Base-by-base conservation (phyloP, 257 asterid genomes). In the Salvia miltiorrhiza region DNA sequence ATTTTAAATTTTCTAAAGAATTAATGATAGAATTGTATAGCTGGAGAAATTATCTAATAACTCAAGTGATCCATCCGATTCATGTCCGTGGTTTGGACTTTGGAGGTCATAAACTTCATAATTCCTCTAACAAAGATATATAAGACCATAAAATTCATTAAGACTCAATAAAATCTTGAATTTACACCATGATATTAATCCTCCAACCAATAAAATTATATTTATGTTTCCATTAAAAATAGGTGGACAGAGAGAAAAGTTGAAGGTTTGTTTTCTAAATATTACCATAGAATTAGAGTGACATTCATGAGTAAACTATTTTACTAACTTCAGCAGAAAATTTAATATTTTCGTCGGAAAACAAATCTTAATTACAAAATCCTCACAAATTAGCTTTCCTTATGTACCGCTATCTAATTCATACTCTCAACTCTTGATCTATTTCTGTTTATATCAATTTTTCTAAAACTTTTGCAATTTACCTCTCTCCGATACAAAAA, bases 361-460 rank as follows among this genome's bases (percentile, higher is more conserved):
- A 47, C 20, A n/a, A 53, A 52, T 69, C 48, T 11, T 50, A 54
- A 54, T 69, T 75, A 69, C 72, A 75, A 63, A 68, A 13, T 6
- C 24, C 3, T 14, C 45, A 23, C 12, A 73, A n/a, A n/a, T n/a
- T n/a, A n/a, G n/a, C n/a, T n/a, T n/a, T n/a, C n/a, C n/a, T n/a
- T n/a, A n/a, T 76, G 49, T 73, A 65, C 81, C 78, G 44, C 52
- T 41, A 54, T 48, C 41, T 44, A 45, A 48, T 3, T 47, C 14
- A n/a, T 24, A 43, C 35, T 75, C 35, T 66, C 21, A 4, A 52
- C 26, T 85, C 76, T 68, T 79, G 63, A 59, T 4, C 73, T 48
- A 69, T 44, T 30, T 54, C 32, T 20, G 4, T 23, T 2, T 9
- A 21, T 44, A 24, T 24, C 19, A 7, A 2, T 43, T 21, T 21